Evolutionary conservation across 202 grass and related monocot genomes (phyloP), one percentile per base, ranked within the genome.

Genomic region (Panicum virgatum): DNA sequence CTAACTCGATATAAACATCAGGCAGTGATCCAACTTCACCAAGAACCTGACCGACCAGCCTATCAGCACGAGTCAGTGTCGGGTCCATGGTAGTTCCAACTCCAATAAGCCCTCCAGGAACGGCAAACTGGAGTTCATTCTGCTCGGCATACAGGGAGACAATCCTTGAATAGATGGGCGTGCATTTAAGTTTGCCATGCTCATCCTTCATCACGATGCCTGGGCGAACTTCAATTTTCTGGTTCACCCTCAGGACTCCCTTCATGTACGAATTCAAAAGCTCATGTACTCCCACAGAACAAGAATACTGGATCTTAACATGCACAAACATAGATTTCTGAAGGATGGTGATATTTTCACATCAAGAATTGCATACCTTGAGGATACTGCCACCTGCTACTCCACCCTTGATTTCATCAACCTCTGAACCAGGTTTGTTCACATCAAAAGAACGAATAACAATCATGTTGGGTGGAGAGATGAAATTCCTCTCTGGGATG

Each of bases 381-480:
- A 76, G 73, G 53, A 76, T 76, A 60, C 73, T 76, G 37, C 73
- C 73, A 40, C 53, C 37, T 19, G 53, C 73, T 44, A 76, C 73
- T 19, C 73, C 73, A 29, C 73, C 73, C 23, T 16, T 76, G 54
- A 76, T 76, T 19, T 76, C 73, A 19, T 76, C 11, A 44, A 60
- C 73, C 73, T 76, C 53, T 1, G 73, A 76, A 59, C 73, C 53
- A 60, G 73, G 73, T 43, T 76, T 76, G 53, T 76, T 76, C 36
- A 58, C 52, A 69, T 99, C 96, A 62, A 99, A 99, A 12, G 96
- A 99, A 23, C 96, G 96, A 87, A 99, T 99, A 62, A 99, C 91
- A 80, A 96, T 99, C 96, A 99, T 99, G 75, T 96, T 99, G 12
- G 96, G 92, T 19, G 93, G 93, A 29, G 96, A 99, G 72, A 78